Evolutionary conservation across 768 basidiomycete species (phyloP).

Genomic region (Tylopilus sp.): DNA sequence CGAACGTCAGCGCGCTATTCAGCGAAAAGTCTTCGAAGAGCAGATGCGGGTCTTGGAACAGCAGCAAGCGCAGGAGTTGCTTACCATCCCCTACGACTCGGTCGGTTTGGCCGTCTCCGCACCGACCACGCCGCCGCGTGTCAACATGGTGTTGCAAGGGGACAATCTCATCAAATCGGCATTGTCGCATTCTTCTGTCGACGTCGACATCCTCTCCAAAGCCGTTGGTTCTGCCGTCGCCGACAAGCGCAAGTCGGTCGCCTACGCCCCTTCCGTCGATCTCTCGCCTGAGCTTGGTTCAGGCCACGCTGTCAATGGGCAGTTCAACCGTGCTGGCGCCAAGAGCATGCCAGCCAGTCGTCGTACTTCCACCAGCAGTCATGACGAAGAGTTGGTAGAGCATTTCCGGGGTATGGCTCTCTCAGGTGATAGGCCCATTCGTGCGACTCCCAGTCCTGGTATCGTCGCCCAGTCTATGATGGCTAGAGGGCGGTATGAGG

Average conservation of each 20-base stretch:
- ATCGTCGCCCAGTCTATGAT: slow-evolving; percentile 53
- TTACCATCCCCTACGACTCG: slow-evolving; percentile 69
- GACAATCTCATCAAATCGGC: slow-evolving; percentile 44
- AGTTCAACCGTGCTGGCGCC: slow-evolving; percentile 70
- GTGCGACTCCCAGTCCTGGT: slow-evolving; percentile 53
- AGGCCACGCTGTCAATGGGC: slow-evolving; percentile 42
- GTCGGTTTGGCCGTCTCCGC: slow-evolving; percentile 76
- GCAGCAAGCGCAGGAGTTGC: slow-evolving; percentile 83
- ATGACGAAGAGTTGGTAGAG: slow-evolving; percentile 76
- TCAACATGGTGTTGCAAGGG: slow-evolving; percentile 66
- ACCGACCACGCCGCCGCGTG: slow-evolving; percentile 82
- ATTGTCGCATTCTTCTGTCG: slow-evolving; percentile 50
- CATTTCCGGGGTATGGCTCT: slow-evolving; percentile 73
- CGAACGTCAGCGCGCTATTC: slow-evolving; percentile 81
- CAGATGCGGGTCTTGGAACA: slow-evolving; percentile 94
- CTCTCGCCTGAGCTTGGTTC: slow-evolving; percentile 64
- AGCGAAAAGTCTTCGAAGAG: slow-evolving; percentile 91
- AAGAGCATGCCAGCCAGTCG: slow-evolving; percentile 94
- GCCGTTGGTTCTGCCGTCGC: slow-evolving; percentile 63
- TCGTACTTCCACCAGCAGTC: slow-evolving; percentile 82
- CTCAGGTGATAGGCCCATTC: slow-evolving; percentile 55
- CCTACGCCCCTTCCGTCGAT: slow-evolving; percentile 76
- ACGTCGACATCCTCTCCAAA: slow-evolving; percentile 60
- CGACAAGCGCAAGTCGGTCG: slow-evolving; percentile 85
- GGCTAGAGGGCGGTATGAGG: slow-evolving; percentile 53